Percentiles rank a stretch among this genome's conserved stretches.
These are phyloP conservation scores for Cladochytrium replicatum DNA, from an alignment of 192 early-diverging fungal species.

Conservation along the genomic window DNA sequence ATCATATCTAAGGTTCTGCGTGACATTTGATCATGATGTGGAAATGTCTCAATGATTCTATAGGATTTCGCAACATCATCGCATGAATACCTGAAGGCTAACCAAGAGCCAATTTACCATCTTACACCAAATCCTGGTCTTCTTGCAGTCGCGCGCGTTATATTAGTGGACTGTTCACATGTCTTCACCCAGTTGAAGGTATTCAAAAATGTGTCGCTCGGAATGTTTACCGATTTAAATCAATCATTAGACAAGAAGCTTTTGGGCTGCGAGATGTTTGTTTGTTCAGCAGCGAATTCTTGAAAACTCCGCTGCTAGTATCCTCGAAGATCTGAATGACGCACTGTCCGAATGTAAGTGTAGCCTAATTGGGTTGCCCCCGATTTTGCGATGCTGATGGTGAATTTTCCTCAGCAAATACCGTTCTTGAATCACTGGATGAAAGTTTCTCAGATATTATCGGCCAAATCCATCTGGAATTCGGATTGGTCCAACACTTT, in stretches of 20 bases:
- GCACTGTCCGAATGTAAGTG: slow-evolving; percentile 24
- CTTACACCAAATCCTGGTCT: slow-evolving; percentile 7
- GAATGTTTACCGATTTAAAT: neutral
- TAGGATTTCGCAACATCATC: slow-evolving; percentile 11
- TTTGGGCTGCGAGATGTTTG: slow-evolving; percentile 68
- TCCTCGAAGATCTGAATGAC: slow-evolving; percentile 41
- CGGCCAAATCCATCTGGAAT: slow-evolving; percentile 67
- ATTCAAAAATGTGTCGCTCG: neutral
- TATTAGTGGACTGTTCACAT: neutral
- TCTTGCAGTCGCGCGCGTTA: slow-evolving; percentile 3
- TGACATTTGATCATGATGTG: neutral
- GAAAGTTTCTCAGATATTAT: slow-evolving; percentile 22
- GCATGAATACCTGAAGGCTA: slow-evolving; percentile 10
- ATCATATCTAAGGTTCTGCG: slow-evolving; percentile 36
- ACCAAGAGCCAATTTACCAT: slow-evolving; percentile 12
- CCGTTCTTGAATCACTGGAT: neutral
- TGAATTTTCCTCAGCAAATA: neutral
- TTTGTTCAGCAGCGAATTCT: slow-evolving; percentile 70
- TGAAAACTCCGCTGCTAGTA: slow-evolving; percentile 52
- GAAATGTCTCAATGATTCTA: neutral
- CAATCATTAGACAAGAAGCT: slow-evolving; percentile 32
- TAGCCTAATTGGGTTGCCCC: slow-evolving; percentile 3
- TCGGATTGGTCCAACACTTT: slow-evolving; percentile 66
- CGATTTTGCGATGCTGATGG: neutral
- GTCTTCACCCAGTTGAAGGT: neutral